These are phyloP conservation scores for Hypholoma fasciculare DNA, from an alignment of 768 basidiomycete genomes.

Conservation along the genomic window DNA sequence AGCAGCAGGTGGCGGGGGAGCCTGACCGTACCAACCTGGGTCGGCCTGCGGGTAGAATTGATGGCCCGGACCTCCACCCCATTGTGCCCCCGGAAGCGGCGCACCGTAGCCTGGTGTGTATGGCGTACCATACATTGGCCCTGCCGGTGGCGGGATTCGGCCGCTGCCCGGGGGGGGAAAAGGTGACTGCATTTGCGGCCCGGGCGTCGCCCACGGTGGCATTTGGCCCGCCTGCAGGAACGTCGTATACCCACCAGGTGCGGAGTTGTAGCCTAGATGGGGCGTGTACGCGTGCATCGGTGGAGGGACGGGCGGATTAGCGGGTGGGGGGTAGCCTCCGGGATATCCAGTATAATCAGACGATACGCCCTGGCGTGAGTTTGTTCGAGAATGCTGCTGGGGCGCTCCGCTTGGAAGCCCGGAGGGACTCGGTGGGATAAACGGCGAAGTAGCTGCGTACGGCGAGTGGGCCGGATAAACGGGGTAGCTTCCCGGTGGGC, in stretches of 20 bases:
- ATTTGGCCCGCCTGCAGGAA: background rate
- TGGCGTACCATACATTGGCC: background rate
- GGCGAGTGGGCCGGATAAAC: slow-evolving; percentile 22
- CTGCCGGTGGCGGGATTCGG: background rate
- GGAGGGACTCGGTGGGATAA: slow-evolving; percentile 9
- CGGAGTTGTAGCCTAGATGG: slow-evolving; percentile 3
- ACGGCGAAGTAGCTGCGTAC: background rate
- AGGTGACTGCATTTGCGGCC: background rate
- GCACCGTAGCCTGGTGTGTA: background rate
- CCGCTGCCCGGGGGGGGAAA: background rate
- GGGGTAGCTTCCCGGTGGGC: slow-evolving; percentile 20
- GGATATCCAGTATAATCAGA: slow-evolving; percentile 28
- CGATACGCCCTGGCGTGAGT: background rate
- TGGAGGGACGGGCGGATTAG: slow-evolving; percentile 10
- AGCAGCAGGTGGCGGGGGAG: background rate
- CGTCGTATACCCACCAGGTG: background rate
- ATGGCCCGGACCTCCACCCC: background rate
- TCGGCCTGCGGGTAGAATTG: background rate
- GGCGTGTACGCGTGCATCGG: slow-evolving; percentile 13
- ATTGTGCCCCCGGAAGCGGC: background rate
- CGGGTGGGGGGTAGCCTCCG: slow-evolving; percentile 13
- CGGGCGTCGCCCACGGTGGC: background rate
- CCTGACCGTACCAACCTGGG: background rate
- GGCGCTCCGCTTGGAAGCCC: slow-evolving; percentile 23
- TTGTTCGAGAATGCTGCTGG: background rate